A percentile compares a stretch with the other conserved stretches of the same genome.
phyloP scores from a whole-genome alignment of 495 filamentous ascomycete genomes.

The Copromyces sp. region DNA sequence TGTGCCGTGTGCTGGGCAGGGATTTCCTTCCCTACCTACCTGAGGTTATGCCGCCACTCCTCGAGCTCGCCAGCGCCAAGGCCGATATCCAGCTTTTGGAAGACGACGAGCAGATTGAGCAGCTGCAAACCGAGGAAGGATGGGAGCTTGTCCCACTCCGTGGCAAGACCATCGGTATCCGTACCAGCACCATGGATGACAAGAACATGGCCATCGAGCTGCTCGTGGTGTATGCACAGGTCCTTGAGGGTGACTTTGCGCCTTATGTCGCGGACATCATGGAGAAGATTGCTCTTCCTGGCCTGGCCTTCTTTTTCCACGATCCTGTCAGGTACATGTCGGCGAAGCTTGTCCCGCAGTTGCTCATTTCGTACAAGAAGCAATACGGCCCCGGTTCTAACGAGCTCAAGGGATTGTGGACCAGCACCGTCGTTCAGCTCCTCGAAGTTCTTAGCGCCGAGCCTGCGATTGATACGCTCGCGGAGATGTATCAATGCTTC shows the following conservation, averaged over 20 bases:
- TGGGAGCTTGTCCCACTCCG: constrained; percentile 97
- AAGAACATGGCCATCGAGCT: constrained; percentile 99
- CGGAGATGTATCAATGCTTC: constrained; percentile 99
- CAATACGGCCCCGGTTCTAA: constrained; percentile 67
- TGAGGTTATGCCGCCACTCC: constrained; percentile 87
- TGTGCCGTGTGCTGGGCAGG: constrained; percentile 85
- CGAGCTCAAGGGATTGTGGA: constrained; percentile 72
- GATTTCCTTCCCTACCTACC: constrained; percentile 89
- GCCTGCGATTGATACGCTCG: constrained; percentile 89
- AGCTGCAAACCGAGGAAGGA: constrained; percentile 88
- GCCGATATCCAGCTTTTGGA: constrained; percentile 96
- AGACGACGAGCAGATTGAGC: constrained; percentile 87
- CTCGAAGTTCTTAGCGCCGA: constrained; percentile 92
- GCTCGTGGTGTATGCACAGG: constrained; percentile 92
- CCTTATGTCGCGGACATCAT: constrained; percentile 87
- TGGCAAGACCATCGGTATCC: constrained; percentile 97
- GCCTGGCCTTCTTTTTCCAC: constrained; percentile 98
- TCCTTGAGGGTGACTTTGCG: constrained; percentile 83
- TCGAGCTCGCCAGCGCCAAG: constrained; percentile 86
- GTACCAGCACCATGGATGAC: constrained; percentile 91
- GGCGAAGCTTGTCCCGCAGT: constrained; percentile 87
- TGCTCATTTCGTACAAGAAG: constrained; percentile 89
- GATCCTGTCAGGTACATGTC: constrained; percentile 94
- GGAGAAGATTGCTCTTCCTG: constrained; percentile 91
- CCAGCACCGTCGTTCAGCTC: constrained; percentile 74